Conservation (phyloP, 176 grass and related monocot genomes). For the Zizania latifolia region DNA sequence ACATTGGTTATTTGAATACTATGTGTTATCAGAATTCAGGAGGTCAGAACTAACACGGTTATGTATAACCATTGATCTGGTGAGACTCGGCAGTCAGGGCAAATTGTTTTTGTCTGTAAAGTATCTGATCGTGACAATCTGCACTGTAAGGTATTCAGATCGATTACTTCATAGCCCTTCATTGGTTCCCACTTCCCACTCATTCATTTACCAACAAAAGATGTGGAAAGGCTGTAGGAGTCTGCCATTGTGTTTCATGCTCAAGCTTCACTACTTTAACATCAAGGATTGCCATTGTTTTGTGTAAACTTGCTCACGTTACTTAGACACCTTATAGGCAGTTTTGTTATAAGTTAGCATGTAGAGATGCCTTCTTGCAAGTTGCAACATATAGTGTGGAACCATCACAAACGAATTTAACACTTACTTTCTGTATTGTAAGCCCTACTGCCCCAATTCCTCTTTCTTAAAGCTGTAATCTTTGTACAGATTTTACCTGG, state of each 20-base stretch:
- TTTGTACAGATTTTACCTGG: not conserved
- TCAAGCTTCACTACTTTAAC: not conserved
- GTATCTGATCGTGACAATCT: not conserved
- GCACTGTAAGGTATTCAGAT: not conserved
- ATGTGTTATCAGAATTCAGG: not conserved
- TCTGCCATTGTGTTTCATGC: not conserved
- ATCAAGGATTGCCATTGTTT: not conserved
- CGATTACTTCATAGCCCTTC: not conserved
- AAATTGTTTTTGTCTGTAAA: constrained; percentile 1
- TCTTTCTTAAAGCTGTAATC: not conserved
- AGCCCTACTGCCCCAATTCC: not conserved
- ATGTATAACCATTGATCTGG: not conserved
- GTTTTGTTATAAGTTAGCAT: constrained; percentile 21
- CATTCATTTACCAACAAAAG: not conserved
- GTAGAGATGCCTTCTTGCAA: constrained; percentile 13
- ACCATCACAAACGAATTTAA: not conserved
- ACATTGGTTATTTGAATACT: not conserved
- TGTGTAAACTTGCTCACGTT: not conserved
- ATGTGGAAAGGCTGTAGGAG: not conserved
- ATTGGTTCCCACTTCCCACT: not conserved
- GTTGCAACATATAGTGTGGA: not conserved
- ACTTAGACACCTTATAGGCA: not conserved
- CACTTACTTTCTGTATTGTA: not conserved
- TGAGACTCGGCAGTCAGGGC: not conserved
- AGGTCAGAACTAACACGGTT: not conserved